Evolutionary conservation across 2,329 filamentous ascomycete species (phyloP).

Genomic region (Rosellinia necatrix): DNA sequence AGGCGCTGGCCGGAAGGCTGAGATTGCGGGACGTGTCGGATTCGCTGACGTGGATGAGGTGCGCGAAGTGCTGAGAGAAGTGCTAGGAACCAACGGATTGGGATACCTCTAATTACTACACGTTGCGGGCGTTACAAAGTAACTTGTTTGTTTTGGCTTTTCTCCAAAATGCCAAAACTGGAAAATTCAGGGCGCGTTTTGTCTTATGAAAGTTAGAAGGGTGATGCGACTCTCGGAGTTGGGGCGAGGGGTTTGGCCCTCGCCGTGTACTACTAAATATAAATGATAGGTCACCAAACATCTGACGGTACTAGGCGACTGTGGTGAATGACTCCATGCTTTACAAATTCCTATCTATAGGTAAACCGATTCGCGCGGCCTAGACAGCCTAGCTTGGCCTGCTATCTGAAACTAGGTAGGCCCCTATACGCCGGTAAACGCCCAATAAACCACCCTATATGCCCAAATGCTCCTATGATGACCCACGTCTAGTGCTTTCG

Average conservation of each 20-base stretch:
- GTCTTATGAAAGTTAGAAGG: constrained; percentile 6
- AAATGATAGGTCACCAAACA: not conserved
- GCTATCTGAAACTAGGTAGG: too few species aligned
- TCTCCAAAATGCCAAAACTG: not conserved
- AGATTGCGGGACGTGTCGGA: constrained; percentile 77
- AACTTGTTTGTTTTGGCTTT: not conserved
- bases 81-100: constrained; percentile 59
- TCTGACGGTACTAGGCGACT: constrained; percentile 1
- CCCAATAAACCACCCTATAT: not conserved
- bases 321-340: not conserved
- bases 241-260: not conserved
- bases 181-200: constrained; percentile 9
- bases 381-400: not conserved
- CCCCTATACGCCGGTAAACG: constrained; percentile 14
- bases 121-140: not conserved
- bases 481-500: constrained; percentile 32
- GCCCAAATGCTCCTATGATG: not conserved
- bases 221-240: constrained; percentile 7
- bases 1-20: constrained; percentile 69
- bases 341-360: not conserved
- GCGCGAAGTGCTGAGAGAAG: constrained; percentile 63
- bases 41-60: constrained; percentile 65
- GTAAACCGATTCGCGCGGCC: not conserved
- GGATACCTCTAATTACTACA: constrained; percentile 45
- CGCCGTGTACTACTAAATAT: constrained; percentile 3